phyloP scores from a whole-genome alignment of 495 filamentous ascomycete genomes.

The Paragyromitra xinjiangensis region DNA sequence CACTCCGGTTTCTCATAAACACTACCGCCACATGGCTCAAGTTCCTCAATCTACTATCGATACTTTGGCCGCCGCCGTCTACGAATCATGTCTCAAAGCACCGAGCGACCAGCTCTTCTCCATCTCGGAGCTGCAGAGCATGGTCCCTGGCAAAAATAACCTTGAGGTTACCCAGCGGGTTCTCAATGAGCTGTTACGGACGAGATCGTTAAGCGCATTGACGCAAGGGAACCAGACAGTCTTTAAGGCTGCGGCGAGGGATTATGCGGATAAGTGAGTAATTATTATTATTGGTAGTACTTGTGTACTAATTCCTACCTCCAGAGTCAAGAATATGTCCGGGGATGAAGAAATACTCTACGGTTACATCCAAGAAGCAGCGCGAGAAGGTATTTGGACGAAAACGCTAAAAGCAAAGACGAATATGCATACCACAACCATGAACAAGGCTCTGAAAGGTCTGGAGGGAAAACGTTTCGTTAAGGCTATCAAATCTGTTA shows the following conservation, averaged over 20 bases:
- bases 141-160: slow-evolving; percentile 52
- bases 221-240: slow-evolving; percentile 53
- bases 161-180: slow-evolving; percentile 53
- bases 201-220: slow-evolving; percentile 48
- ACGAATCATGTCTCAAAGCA: slow-evolving; percentile 58
- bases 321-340: slow-evolving; percentile 56
- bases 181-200: slow-evolving; percentile 52
- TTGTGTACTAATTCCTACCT: slow-evolving; percentile 14
- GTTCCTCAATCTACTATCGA: slow-evolving; percentile 50
- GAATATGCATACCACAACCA: slow-evolving; percentile 78
- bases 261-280: slow-evolving; percentile 55
- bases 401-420: slow-evolving; percentile 76
- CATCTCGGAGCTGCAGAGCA: slow-evolving; percentile 51
- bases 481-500: slow-evolving; percentile 68
- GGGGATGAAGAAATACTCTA: slow-evolving; percentile 82
- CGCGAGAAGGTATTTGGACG: slow-evolving; percentile 85
- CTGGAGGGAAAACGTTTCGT: slow-evolving; percentile 72
- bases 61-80: slow-evolving; percentile 48
- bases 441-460: slow-evolving; percentile 77
- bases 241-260: slow-evolving; percentile 53
- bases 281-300: too few species aligned
- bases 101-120: slow-evolving; percentile 56
- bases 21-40: slow-evolving; percentile 42
- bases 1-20: slow-evolving; percentile 5
- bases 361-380: slow-evolving; percentile 81